Evolutionary conservation across 2,329 filamentous ascomycete genomes (phyloP), one percentile per base, ranked within the genome.

Genomic region (Pseudogymnoascus verrucosus): DNA sequence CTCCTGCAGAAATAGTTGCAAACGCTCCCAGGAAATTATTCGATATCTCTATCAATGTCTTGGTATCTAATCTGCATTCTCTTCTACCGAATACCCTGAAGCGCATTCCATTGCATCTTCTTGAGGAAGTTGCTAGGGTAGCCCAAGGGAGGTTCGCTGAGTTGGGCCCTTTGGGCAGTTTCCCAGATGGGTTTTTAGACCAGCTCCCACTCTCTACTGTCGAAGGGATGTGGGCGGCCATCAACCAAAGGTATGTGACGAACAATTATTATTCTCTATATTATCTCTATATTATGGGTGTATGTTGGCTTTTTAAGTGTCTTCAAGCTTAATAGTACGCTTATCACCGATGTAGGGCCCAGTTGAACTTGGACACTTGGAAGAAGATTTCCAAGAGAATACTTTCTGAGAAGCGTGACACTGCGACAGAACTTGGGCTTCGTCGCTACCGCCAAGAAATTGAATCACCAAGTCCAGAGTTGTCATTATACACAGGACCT

Each of bases 311-410:
- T 19, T 31, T 47, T 28, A 23, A 8, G 21, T 10, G 11, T 16
- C 21, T 7, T n/a, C 14, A 16, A 63, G 39, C 40, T 28, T 42
- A 60, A 47, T 19, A 36, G 12, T 23, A 5, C 10, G 37, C 47
- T 54, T 34, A 37, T 36, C 28, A 34, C 57, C 23, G 11, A n/a
- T 34, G 5, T 39, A 74, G 72, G 64, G 66, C 63, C 60, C 10
- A 64, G 1, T 57, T 71, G 28, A 69, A 66, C 11, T 68, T 74
- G 26, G 54, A 71, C 34, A 64, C 68, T 2, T 74, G 72, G 71
- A 65, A 64, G 16, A 67, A 70, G 0, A 72, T 74, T 63, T 70
- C 69, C 7, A 70, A 66, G 60, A 62, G 21, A 40, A n/a, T 69
- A 36, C 66, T 72, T 7, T 61, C 60, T 10, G 28, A 66, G 8